Evolutionary conservation across 129 eudicot genomes (phyloP), one percentile per base, ranked within the genome.

Genomic region (Apium graveolens): DNA sequence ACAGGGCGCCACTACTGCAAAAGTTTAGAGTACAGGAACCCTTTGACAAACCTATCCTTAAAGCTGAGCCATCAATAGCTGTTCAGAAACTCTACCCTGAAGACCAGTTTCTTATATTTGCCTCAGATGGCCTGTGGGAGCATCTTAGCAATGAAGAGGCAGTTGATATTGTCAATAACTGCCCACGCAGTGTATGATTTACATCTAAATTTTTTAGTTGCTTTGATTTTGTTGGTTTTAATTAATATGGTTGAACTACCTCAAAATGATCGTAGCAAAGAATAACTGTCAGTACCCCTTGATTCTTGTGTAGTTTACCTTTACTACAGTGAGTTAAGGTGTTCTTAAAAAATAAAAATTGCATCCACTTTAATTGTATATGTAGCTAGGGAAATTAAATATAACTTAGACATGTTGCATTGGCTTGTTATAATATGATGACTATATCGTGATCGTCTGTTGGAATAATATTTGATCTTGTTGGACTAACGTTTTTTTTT

Each of bases 71-170:
- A 31, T 80, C 92, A 45, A 85, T 86, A 57, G 35, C 63, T 5
- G 90, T 86, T 12, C 91, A 83, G 48, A 77, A 86, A 44, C 85
- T 92, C 78, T 72, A 71, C 27, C 89, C 97, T 0, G 87, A 88
- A 74, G 92, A 92, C 68, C 85, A 80, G 29, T 92, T 92, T 81
- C 86, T 91, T 68, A 91, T 91, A 57, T 89, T 87, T 80, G 97
- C 94, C 43, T 89, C 97, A 6, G 97, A 92, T 83, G 97, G 97
- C 42, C 80, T 92, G 70, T 92, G 97, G 97, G 97, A 92, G 46
- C 95, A 92, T 77, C 89, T 92, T 75, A 83, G 80, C 66, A 91
- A 89, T 78, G 91, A 92, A 86, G 82, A 86, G 51, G 97, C 97
- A 21, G 92, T 92, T 74, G 88, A 92, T 80, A 63, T 92, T 26